Evolutionary conservation across 176 grass and related monocot genomes (phyloP), one percentile per base, ranked within the genome.

Genomic region (Oryza rufipogon): DNA sequence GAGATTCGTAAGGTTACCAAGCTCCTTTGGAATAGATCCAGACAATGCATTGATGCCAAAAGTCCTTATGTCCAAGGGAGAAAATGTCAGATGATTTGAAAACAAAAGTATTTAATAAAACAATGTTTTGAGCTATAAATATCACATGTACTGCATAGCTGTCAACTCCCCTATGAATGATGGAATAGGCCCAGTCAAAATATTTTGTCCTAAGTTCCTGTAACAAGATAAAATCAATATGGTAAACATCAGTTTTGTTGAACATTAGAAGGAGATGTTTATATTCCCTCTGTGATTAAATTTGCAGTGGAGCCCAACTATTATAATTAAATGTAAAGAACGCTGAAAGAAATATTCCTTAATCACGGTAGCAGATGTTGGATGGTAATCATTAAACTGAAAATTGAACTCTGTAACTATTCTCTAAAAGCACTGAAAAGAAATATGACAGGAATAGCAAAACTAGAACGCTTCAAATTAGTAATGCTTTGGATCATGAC

Each of bases 21-120:
- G 78, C 74, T 95, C 96, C 86, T 93, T 95, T 9, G 93, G 96
- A 80, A 95, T 17, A 74, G 91, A 48, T 64, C 96, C 96, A 73
- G 91, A 92, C 41, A 98, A 98, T 49, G 93, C 83, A 94, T 98
- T 98, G 75, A 68, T 73, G 42, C 83, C 87, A 2, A 98, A 3
- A 89, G 0, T 44, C 90, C 96, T 94, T 82, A 52, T 66, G 7
- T 88, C 79, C 25, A 87, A 72, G 17, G 10, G 63, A 66, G 16
- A 45, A 88, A 76, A 0, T 25, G 48, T 69, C 36, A 44, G 15
- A 14, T 66, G 64, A 0, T 85, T 60, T 15, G 12, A 33, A 70
- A 66, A 11, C 28, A 74, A 78, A 46, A 19, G 16, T 13, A 82
- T 34, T 38, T 30, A 11, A 74, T 22, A 16, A 16, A 52, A 58